Percentiles rank a stretch among this genome's conserved stretches.
These are phyloP conservation scores for Ceratocystis cacaofunesta DNA, from an alignment of 2,329 filamentous ascomycete species.

Conservation along the genomic window DNA sequence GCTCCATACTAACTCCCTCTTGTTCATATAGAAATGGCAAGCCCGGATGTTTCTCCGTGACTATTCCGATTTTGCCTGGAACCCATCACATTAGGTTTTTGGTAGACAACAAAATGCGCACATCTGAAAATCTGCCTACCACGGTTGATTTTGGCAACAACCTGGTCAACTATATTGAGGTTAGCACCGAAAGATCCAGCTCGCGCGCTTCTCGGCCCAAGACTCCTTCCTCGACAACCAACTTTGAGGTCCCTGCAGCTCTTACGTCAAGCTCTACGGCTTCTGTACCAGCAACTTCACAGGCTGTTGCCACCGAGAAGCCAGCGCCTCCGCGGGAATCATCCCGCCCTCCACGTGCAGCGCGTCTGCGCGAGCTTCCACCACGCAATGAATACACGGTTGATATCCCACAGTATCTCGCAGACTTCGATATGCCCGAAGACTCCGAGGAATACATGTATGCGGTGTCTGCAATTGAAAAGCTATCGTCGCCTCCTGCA, in stretches of 20 bases:
- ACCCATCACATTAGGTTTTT: conserved; percentile 96
- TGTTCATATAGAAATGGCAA: conserved; percentile 32
- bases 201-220: conserved; percentile 23
- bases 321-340: conserved; percentile 29
- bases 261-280: conserved; percentile 17
- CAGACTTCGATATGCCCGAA: conserved; percentile 75
- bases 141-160: conserved; percentile 98
- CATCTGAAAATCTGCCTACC: conserved; percentile 72
- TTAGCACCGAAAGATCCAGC: conserved; percentile 50
- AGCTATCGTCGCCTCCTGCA: conserved; percentile 67
- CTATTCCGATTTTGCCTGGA: conserved; percentile 72
- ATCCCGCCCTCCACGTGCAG: conserved; percentile 24
- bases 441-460: conserved; percentile 60
- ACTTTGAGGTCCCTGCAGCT: conserved; percentile 22
- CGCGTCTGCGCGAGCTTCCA: conserved; percentile 40
- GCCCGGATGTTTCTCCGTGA: conserved; percentile 55
- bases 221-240: conserved; percentile 7
- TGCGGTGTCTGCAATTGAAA: conserved; percentile 59
- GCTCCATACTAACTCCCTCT: conserved; percentile 10
- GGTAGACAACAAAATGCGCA: conserved; percentile 85
- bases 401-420: conserved; percentile 68
- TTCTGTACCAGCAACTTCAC: conserved; percentile 17
- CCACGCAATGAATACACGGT: conserved; percentile 49
- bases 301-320: conserved; percentile 20
- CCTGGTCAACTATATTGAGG: conserved; percentile 95